Evolutionary conservation across 2,329 filamentous ascomycete genomes (phyloP).

Genomic region (Blumeria hordei): DNA sequence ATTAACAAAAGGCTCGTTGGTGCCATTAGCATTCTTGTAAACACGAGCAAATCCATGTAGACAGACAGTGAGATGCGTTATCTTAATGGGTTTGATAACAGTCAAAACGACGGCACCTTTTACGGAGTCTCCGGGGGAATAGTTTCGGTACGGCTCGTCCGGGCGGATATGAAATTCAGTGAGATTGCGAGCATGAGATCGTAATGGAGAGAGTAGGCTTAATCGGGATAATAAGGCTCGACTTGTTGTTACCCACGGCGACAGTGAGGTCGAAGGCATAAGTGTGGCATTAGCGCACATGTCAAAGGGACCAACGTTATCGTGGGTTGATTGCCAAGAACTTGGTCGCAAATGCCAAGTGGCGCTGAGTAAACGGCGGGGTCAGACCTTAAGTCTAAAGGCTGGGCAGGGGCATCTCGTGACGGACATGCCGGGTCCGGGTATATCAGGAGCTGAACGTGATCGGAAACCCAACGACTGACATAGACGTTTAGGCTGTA

Average conservation of each 20-base stretch:
- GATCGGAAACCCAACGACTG: no score
- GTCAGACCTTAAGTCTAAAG: not conserved
- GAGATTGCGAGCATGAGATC: conserved; percentile 32
- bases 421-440: no score
- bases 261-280: conserved; percentile 8
- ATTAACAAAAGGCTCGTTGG: conserved; percentile 22
- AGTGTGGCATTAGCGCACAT: conserved; percentile 15
- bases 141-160: conserved; percentile 55
- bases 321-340: conserved; percentile 13
- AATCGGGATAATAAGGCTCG: conserved; percentile 16
- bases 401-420: no score
- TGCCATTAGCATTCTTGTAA: conserved; percentile 39
- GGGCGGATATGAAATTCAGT: conserved; percentile 58
- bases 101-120: conserved; percentile 47
- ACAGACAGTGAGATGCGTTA: conserved; percentile 59
- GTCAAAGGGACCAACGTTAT: conserved; percentile 4
- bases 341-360: conserved; percentile 10
- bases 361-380: not conserved
- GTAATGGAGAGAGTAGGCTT: conserved; percentile 20
- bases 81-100: conserved; percentile 47
- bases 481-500: no score
- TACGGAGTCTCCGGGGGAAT: conserved; percentile 50
- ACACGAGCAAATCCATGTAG: conserved; percentile 61
- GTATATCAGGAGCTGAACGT: no score
- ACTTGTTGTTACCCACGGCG: conserved; percentile 8